Conservation (phyloP, 2,329 filamentous ascomycete genomes). For the Sphaerulina populicola region DNA sequence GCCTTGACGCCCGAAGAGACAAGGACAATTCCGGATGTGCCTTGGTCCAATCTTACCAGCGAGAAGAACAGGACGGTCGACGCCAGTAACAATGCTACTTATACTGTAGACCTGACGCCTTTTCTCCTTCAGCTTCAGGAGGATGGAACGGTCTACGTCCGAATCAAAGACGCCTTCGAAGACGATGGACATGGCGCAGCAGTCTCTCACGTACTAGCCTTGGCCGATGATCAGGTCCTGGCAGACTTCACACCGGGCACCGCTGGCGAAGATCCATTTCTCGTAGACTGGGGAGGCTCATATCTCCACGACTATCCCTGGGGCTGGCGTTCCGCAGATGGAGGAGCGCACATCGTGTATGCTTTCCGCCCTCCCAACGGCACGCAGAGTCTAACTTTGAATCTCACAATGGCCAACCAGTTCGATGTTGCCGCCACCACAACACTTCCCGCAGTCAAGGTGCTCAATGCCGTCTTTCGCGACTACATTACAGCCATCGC, state of each 20-base stretch:
- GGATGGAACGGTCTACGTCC: background rate
- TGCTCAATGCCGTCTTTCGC: constrained; percentile 2
- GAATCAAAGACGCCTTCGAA: constrained; percentile 1
- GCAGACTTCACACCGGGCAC: constrained; percentile 3
- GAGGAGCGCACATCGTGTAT: background rate
- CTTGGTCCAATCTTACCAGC: background rate
- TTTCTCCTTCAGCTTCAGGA: background rate
- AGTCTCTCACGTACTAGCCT: background rate
- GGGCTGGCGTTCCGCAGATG: background rate
- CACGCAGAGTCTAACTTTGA: background rate
- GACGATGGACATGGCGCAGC: constrained; percentile 2
- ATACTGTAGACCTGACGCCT: background rate
- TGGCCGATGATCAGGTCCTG: background rate
- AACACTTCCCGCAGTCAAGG: background rate
- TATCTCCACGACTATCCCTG: constrained; percentile 1
- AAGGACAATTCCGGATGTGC: background rate
- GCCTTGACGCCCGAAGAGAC: background rate
- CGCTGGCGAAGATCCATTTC: background rate
- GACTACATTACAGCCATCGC: constrained; percentile 3
- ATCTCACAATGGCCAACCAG: background rate
- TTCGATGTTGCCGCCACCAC: background rate
- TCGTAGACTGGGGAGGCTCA: constrained; percentile 1
- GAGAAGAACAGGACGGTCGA: background rate
- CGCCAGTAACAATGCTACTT: background rate
- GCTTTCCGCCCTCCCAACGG: background rate